Base-by-base conservation (phyloP, 495 filamentous ascomycete genomes). In the Trichoderma reesei region DNA sequence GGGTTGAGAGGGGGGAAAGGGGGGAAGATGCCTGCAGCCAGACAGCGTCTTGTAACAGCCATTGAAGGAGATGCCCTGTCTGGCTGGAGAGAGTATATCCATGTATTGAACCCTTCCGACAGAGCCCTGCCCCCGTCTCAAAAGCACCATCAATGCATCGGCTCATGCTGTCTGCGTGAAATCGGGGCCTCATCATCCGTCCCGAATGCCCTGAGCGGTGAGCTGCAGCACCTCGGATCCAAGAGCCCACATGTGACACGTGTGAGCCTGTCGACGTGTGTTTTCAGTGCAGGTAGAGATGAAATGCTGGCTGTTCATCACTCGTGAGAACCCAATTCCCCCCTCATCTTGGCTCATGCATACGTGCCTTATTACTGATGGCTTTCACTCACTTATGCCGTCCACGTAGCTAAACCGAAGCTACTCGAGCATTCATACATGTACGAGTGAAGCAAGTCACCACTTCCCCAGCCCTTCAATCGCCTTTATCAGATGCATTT, bases 311-410 rank as follows among this genome's bases (percentile, higher is more conserved):
- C 11, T 7, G 11, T 39, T 39, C 2, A 39, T 6, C 38, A 34
- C 6, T n/a, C 18, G 51, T n/a, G 10, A 10, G 51, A 56, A 56
- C 51, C 51, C 51, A 56, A 56, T 56, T 56, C 31, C 51, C 31
- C 51, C 51, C 51, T 34, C 31, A 26, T 48, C 44, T 48, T 48
- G 44, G 44, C 51, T 56, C 51, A 56, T 56, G 51, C 51, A 56
- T 56, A 56, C 20, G 11, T 34, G 51, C 51, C 51, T 56, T 56
- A 56, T 26, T 26, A 26, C 26, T 26, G 26, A 26, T 26, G 26
- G 26, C 26, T 26, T 26, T 26, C 26, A 26, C 26, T 26, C 26
- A 26, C 26, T 26, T 26, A 1, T 1, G 26, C 26, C 26, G 26
- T 26, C 26, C 26, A 26, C 26, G 26, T 26, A 26, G 26, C 26